Evolutionary conservation across 768 basidiomycete species (phyloP).

Genomic region (Hydnomerulius pinastri): DNA sequence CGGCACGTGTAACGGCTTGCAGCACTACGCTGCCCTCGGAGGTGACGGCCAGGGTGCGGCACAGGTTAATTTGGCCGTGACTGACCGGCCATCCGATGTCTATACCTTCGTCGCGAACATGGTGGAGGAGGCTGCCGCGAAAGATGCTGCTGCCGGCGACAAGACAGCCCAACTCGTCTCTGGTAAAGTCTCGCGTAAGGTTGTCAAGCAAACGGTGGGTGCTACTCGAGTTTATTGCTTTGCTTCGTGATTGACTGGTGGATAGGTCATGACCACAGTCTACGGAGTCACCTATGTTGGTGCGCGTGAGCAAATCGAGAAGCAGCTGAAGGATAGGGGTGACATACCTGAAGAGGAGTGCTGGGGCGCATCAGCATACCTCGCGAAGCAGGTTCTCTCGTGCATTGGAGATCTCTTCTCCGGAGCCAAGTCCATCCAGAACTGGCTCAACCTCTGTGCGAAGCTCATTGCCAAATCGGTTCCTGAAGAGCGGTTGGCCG

Average conservation of each 20-base stretch:
- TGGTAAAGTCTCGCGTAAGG: conserved; percentile 86
- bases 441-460: conserved; percentile 84
- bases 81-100: conserved; percentile 90
- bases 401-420: conserved; percentile 92
- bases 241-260: not conserved
- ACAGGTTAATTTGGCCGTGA: conserved; percentile 88
- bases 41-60: conserved; percentile 86
- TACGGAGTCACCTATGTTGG: conserved; percentile 97
- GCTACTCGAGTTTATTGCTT: not conserved
- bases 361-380: conserved; percentile 74
- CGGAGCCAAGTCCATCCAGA: conserved; percentile 91
- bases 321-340: conserved; percentile 74
- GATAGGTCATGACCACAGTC: conserved; percentile 95
- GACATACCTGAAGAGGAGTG: conserved; percentile 73
- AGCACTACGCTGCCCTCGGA: conserved; percentile 97
- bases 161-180: conserved; percentile 58
- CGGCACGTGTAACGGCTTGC: conserved; percentile 97
- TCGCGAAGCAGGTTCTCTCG: conserved; percentile 74
- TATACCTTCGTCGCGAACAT: conserved; percentile 89
- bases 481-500: conserved; percentile 64
- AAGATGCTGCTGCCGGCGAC: conserved; percentile 55
- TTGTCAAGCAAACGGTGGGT: conserved; percentile 94
- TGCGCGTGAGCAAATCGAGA: conserved; percentile 93
- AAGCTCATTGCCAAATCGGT: conserved; percentile 86
- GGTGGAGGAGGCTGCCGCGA: conserved; percentile 68